Conservation (phyloP, 345 rosid species). For the Aquilaria sinensis region DNA sequence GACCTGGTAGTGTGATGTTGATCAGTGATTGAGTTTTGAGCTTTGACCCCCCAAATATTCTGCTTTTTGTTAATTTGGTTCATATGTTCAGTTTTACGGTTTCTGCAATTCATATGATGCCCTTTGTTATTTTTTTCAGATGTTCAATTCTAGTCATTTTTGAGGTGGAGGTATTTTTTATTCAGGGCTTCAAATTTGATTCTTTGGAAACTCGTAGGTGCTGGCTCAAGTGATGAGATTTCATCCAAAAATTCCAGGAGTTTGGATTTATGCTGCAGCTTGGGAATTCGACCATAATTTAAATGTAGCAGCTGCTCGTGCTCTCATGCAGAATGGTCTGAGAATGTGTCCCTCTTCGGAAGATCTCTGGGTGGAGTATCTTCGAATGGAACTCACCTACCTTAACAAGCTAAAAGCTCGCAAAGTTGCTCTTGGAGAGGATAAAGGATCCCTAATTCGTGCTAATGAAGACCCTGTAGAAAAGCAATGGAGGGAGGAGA, state of each 20-base stretch:
- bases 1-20: background rate
- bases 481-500: slow-evolving; percentile 63
- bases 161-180: background rate
- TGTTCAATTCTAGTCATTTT: too few relatives aligned
- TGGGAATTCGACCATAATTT: slow-evolving; percentile 91
- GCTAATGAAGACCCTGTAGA: slow-evolving; percentile 28
- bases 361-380: slow-evolving; percentile 91
- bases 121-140: background rate
- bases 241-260: slow-evolving; percentile 78
- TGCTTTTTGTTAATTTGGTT: too few relatives aligned
- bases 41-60: too few relatives aligned
- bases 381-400: slow-evolving; percentile 86
- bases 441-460: slow-evolving; percentile 47
- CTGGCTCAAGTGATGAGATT: slow-evolving; percentile 79
- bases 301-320: slow-evolving; percentile 80
- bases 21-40: background rate
- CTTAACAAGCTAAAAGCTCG: slow-evolving; percentile 80
- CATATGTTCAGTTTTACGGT: too few relatives aligned
- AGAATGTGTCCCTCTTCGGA: slow-evolving; percentile 73
- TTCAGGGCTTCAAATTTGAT: background rate
- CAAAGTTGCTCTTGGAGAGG: slow-evolving; percentile 79
- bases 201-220: slow-evolving; percentile 31
- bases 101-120: background rate
- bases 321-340: slow-evolving; percentile 85
- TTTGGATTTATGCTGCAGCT: slow-evolving; percentile 96